Percentiles rank a stretch among this genome's conserved stretches.
phyloP scores from a whole-genome alignment of 768 basidiomycete species.

The Termitomyces sp. region DNA sequence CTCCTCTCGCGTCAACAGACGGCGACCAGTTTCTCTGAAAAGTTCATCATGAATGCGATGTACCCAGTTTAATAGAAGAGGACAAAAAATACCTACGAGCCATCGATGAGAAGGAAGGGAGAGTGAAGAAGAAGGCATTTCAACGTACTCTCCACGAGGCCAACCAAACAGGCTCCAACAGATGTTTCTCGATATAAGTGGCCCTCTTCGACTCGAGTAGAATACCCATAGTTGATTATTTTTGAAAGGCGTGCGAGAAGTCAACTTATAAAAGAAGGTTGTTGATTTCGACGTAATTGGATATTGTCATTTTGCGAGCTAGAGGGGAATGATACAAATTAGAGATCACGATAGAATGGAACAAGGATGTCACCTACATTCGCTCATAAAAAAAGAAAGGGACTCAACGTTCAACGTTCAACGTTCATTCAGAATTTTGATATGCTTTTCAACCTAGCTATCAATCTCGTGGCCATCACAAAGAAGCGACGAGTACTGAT shows the following conservation, averaged over 20 bases:
- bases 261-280: not conserved
- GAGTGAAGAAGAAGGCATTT: not conserved
- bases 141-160: not conserved
- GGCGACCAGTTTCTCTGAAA: not conserved
- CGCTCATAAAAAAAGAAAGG: no score
- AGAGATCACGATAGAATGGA: not conserved
- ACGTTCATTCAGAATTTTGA: no score
- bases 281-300: not conserved
- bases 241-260: not conserved
- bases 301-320: not conserved
- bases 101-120: not conserved
- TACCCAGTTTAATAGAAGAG: no score
- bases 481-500: no score
- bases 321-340: not conserved
- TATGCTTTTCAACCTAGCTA: no score
- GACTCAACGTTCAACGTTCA: no score
- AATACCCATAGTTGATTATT: not conserved
- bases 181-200: not conserved
- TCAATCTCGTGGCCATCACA: no score
- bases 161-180: conserved; percentile 1
- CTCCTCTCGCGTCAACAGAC: not conserved
- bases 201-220: not conserved
- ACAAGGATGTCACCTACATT: no score
- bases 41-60: not conserved
- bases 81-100: not conserved